A percentile compares a stretch with the other conserved stretches of the same genome.
These are phyloP conservation scores for Aspergillus tamarii DNA, from an alignment of 2,329 filamentous ascomycete genomes.

Conservation along the genomic window DNA sequence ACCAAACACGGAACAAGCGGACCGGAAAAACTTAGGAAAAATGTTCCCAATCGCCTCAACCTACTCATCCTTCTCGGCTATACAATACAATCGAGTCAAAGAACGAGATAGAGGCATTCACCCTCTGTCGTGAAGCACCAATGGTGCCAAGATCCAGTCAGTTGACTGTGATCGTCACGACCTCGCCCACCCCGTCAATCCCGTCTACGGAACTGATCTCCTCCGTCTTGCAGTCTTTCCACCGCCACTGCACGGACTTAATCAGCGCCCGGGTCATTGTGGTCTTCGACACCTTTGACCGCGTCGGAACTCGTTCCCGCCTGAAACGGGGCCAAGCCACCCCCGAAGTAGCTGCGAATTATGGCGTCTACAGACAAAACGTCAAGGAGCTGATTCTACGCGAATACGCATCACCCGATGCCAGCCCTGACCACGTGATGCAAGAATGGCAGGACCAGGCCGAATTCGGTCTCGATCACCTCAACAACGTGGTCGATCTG, in stretches of 20 bases:
- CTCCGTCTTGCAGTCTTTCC: conserved; percentile 11
- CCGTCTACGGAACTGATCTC: conserved; percentile 11
- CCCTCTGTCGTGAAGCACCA: not conserved
- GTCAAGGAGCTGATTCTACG: not conserved
- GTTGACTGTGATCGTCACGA: conserved; percentile 16
- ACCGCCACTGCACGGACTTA: conserved; percentile 6
- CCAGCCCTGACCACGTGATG: not conserved
- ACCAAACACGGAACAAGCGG: not conserved
- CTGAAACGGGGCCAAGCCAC: conserved; percentile 12
- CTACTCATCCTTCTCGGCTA: not conserved
- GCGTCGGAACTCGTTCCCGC: conserved; percentile 2
- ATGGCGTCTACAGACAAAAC: conserved; percentile 7
- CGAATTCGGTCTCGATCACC: conserved; percentile 12
- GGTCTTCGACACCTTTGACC: conserved; percentile 15
- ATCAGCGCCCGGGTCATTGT: conserved; percentile 11
- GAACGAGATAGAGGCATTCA: not conserved
- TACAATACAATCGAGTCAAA: not conserved
- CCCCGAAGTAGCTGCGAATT: conserved; percentile 3
- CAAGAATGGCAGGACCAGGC: not conserved
- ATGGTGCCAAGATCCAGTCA: conserved; percentile 7
- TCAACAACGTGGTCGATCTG: conserved; percentile 5
- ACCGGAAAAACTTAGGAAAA: not conserved
- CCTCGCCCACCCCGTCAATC: conserved; percentile 12
- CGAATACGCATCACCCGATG: not conserved
- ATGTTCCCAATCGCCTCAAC: not conserved